Percentiles rank a stretch among this genome's conserved stretches.
phyloP scores from a whole-genome alignment of 495 filamentous ascomycete genomes.

The Thermothielavioides terrestris region DNA sequence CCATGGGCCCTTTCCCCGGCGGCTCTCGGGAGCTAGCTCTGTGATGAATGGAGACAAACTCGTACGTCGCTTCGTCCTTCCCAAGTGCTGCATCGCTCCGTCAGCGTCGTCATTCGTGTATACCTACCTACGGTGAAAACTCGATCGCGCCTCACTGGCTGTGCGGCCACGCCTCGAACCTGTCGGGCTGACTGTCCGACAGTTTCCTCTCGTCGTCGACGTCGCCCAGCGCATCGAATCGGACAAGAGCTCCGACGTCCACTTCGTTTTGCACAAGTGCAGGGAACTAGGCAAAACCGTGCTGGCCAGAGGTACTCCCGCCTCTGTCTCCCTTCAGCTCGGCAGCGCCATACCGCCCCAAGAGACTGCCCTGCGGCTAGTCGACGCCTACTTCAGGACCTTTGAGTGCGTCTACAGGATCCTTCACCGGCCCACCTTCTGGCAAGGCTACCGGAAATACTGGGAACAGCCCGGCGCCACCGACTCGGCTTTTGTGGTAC shows the following conservation, averaged over 20 bases:
- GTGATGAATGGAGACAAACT: constrained; percentile 43
- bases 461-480: constrained; percentile 28
- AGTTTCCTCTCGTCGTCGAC: constrained; percentile 38
- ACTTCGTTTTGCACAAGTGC: constrained; percentile 32
- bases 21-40: constrained; percentile 47
- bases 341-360: constrained; percentile 28
- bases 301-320: constrained; percentile 32
- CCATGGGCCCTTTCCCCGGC: constrained; percentile 28
- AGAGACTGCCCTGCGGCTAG: constrained; percentile 39
- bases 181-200: constrained; percentile 12
- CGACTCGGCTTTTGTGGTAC: constrained; percentile 42
- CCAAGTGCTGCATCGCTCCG: not conserved
- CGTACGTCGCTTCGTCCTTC: constrained; percentile 33
- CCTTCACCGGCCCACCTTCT: constrained; percentile 44
- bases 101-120: no score
- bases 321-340: constrained; percentile 19
- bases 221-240: constrained; percentile 31
- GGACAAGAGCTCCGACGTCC: constrained; percentile 32
- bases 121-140: not conserved
- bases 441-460: constrained; percentile 37
- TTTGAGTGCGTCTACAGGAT: constrained; percentile 48
- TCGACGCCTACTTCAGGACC: constrained; percentile 44
- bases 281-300: constrained; percentile 41
- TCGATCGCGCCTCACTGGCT: not conserved
- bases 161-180: not conserved